Evolutionary conservation across 1,284 basidiomycete species (phyloP).

Genomic region (Chalciporus piperatoides): DNA sequence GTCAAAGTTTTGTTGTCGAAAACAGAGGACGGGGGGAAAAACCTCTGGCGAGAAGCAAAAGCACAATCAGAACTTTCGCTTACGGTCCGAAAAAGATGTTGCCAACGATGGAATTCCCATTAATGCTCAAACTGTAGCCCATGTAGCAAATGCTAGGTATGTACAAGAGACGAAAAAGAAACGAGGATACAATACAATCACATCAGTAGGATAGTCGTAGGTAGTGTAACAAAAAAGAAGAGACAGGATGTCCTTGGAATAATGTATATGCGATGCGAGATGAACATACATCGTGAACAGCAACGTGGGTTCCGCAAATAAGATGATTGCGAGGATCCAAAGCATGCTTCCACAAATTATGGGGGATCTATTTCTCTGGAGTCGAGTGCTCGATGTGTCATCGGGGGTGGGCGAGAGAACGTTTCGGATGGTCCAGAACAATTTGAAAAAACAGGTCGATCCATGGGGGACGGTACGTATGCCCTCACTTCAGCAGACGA

Average conservation of each 20-base stretch:
- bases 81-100: too few relatives aligned
- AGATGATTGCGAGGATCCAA: not conserved
- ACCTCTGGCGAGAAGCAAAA: too few relatives aligned
- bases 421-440: constrained; percentile 27
- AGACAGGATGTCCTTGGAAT: constrained; percentile 15
- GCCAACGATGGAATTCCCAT: not conserved
- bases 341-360: constrained; percentile 10
- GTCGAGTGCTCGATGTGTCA: constrained; percentile 5
- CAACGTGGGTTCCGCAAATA: not conserved
- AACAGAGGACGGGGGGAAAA: too few relatives aligned
- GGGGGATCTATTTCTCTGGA: constrained; percentile 11
- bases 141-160: constrained; percentile 10
- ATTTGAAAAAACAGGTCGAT: constrained; percentile 13
- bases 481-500: constrained; percentile 47
- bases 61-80: too few relatives aligned
- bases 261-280: constrained; percentile 19
- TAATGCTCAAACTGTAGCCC: not conserved
- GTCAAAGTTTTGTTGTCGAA: too few relatives aligned
- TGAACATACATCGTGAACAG: constrained; percentile 2
- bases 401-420: constrained; percentile 36
- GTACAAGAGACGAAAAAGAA: constrained; percentile 13
- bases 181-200: constrained; percentile 22
- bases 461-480: constrained; percentile 32
- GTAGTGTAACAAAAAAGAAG: constrained; percentile 19
- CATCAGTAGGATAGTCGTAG: constrained; percentile 18